Percentiles rank a stretch among this genome's conserved stretches.
These are phyloP conservation scores for Heterobasidion parviporum DNA, from an alignment of 1,284 basidiomycete genomes.

Conservation along the genomic window DNA sequence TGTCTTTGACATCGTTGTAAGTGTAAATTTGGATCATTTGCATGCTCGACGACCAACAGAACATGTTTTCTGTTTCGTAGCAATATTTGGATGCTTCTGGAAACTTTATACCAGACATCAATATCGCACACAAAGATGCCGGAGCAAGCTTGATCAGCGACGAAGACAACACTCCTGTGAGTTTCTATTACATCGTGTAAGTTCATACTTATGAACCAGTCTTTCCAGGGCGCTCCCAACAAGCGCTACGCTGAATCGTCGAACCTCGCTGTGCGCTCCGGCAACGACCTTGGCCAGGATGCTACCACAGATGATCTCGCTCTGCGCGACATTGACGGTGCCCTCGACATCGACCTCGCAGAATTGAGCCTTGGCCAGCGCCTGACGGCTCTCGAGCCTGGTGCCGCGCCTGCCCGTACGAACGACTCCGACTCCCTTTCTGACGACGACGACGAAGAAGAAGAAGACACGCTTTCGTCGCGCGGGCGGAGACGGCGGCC, in stretches of 20 bases:
- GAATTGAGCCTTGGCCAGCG: constrained; percentile 88
- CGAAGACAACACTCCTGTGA: constrained; percentile 10
- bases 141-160: constrained; percentile 28
- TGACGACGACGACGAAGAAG: constrained; percentile 15
- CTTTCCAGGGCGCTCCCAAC: constrained; percentile 30
- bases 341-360: constrained; percentile 77
- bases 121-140: constrained; percentile 38
- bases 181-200: background rate
- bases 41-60: background rate
- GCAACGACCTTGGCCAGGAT: constrained; percentile 53
- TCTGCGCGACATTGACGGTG: constrained; percentile 48
- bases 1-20: constrained; percentile 60
- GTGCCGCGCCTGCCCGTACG: constrained; percentile 35
- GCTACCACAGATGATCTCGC: constrained; percentile 46
- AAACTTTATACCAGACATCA: constrained; percentile 48
- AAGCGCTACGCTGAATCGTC: constrained; percentile 61
- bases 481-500: constrained; percentile 1
- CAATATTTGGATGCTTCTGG: constrained; percentile 47
- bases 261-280: constrained; percentile 54
- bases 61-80: constrained; percentile 20
- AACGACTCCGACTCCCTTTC: constrained; percentile 24
- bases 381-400: constrained; percentile 54
- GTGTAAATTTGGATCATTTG: constrained; percentile 18
- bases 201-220: background rate
- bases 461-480: background rate